Evolutionary conservation across 352 stramenopile genomes (phyloP), one percentile per base, ranked within the genome.

Genomic region (Plasmopara muralis): DNA sequence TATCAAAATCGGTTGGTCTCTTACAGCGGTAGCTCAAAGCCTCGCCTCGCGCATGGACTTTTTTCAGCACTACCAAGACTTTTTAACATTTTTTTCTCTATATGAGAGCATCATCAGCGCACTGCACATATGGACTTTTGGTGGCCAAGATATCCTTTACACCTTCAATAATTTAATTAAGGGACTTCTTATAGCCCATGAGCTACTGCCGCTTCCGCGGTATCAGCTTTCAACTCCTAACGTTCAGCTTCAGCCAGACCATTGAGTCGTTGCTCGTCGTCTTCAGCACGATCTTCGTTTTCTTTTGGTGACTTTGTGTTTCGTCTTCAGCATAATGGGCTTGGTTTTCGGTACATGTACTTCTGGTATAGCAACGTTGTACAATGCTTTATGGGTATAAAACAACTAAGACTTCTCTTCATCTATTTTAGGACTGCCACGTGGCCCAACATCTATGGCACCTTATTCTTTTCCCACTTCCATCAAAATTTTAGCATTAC

Each of bases 331-430:
- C 20, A 58, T 18, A 53, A 57, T 16, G 44, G 28, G 2, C 16
- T 25, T 44, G 35, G 14, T 2, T 53, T 58, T 29, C n/a, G 52
- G 5, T 58, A 52, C 25, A 58, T 52, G 16, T 52, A 53, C 14
- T 2, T 25, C 0, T 58, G 52, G 52, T 37, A 43, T 25, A 25
- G 1, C 20, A 25, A 25, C 20, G 20, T 25, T 25, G 20, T 28
- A 46, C 6, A 34, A 2, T 50, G 50, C 39, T 14, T 25, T 30
- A 47, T 15, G 43, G 9, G 7, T 57, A 14, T 18, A 7, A 20
- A 0, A 6, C 9, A 8, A 2, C 43, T 6, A 37, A 51, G 47
- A 52, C 43, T 0, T 34, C 35, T 0, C 33, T 13, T 20, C 5
- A 25, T 47, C 33, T 15, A 41, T 4, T 25, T 57, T n/a, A 46